These are phyloP conservation scores for Quercus cerris DNA, from an alignment of 306 rosid species.

Conservation along the genomic window DNA sequence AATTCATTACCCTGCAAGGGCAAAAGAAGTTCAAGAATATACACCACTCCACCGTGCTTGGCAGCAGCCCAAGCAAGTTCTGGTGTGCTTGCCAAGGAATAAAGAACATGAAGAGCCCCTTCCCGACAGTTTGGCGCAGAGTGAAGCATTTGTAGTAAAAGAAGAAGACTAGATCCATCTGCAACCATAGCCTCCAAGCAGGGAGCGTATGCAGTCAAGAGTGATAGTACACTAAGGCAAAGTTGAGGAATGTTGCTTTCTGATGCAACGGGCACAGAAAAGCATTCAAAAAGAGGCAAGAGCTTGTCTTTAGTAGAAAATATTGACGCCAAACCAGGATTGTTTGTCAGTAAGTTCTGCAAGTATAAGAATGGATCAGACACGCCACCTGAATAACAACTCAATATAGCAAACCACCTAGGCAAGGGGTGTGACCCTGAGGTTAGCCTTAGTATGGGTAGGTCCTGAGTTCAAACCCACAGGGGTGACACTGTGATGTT, in stretches of 20 bases:
- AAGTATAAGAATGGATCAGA: slow-evolving; percentile 27
- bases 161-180: slow-evolving; percentile 95
- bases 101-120: slow-evolving; percentile 97
- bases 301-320: slow-evolving; percentile 91
- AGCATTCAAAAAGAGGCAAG: slow-evolving; percentile 93
- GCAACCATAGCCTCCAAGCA: slow-evolving; percentile 99
- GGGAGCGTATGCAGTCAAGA: slow-evolving; percentile 91
- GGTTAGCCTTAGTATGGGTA: too few relatives aligned
- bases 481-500: too few relatives aligned
- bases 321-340: slow-evolving; percentile 88
- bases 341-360: slow-evolving; percentile 87
- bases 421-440: too few relatives aligned
- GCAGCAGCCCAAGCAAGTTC: slow-evolving; percentile 99
- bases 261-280: slow-evolving; percentile 82
- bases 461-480: too few relatives aligned
- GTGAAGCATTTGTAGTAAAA: slow-evolving; percentile 93
- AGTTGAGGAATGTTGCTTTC: slow-evolving; percentile 87
- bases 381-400: slow-evolving; percentile 19
- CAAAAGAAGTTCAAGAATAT: slow-evolving; percentile 91
- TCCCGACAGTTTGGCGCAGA: slow-evolving; percentile 92
- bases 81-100: slow-evolving; percentile 94
- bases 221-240: slow-evolving; percentile 85
- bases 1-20: slow-evolving; percentile 76
- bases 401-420: slow-evolving; percentile 1
- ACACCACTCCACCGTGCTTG: slow-evolving; percentile 98